Evolutionary conservation across 1,139 yeast species (phyloP), one percentile per base, ranked within the genome.

Genomic region (Pichia sp.): DNA sequence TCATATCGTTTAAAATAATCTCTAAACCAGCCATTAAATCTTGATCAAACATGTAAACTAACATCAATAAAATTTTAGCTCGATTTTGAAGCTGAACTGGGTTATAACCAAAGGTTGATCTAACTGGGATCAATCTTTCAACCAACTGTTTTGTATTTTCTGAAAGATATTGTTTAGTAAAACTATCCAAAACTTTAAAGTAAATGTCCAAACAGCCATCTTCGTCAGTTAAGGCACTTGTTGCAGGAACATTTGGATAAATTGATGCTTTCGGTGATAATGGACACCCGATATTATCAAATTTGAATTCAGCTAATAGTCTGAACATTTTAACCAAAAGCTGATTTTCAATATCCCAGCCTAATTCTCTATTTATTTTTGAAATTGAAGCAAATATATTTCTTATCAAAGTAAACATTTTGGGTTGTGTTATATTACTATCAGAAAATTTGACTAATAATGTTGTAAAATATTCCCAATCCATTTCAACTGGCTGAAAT

Each of bases 121-220:
- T 63, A 16, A 67, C 58, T 0, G 71, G 71, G 7, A 62, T 64
- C 27, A 68, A 53, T 42, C 66, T 65, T 31, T 66, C 70, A 16
- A 67, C 52, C 29, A 67, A 45, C 27, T 28, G 59, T 55, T 33
- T 52, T 18, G 49, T 54, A 44, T 38, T 56, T 56, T 14, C 52
- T 30, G 41, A 56, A 44, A 44, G 47, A 48, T 53, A 60, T 11
- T 54, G 52, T 6, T 51, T 50, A 1, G 60, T 58, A 45, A 60
- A 66, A 1, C 60, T 51, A 4, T 54, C 55, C 39, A 67, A 50
- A 18, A 66, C 45, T 50, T 62, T 66, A 46, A 67, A 60, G 48
- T 66, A 67, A 43, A 62, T 58, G 39, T 64, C 66, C 13, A 66
- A 49, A 45, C 64, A 59, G 0, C 68, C 67, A 49, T 66, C 70